Percentiles rank a stretch among this genome's conserved stretches.
Evolutionary conservation across 495 filamentous ascomycete species (phyloP).

Genomic region (Penicillium coprophilum): DNA sequence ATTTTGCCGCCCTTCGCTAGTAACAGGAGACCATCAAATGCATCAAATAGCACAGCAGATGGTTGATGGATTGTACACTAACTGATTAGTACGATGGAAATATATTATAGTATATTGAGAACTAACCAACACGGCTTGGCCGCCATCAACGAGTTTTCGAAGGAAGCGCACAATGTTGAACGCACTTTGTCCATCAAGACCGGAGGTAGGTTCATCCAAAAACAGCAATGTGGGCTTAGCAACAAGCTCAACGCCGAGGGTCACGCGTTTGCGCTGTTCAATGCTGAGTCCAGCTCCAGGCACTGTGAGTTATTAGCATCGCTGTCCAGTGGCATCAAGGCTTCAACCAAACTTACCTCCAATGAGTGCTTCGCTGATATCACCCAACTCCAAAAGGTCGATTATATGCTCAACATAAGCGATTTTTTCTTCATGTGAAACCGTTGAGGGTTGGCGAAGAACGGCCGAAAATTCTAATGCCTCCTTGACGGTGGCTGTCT

Average conservation of each 20-base stretch:
- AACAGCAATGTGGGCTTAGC: conserved; percentile 66
- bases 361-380: conserved; percentile 60
- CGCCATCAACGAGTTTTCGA: conserved; percentile 75
- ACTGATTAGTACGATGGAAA: conserved; percentile 8
- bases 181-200: conserved; percentile 63
- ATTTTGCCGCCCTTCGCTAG: conserved; percentile 54
- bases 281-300: conserved; percentile 75
- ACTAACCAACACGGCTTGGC: conserved; percentile 72
- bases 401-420: conserved; percentile 53
- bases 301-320: conserved; percentile 26
- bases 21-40: conserved; percentile 51
- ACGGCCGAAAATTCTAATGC: conserved; percentile 51
- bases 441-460: conserved; percentile 41
- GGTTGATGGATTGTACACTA: conserved; percentile 90
- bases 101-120: neutral
- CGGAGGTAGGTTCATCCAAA: conserved; percentile 64
- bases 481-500: conserved; percentile 46
- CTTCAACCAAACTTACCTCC: conserved; percentile 42
- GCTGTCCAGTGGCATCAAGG: neutral
- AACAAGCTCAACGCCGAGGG: conserved; percentile 75
- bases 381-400: conserved; percentile 45
- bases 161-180: conserved; percentile 72
- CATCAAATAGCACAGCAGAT: conserved; percentile 61
- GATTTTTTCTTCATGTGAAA: conserved; percentile 45
- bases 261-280: conserved; percentile 85